Percentiles rank a stretch among this genome's conserved stretches.
phyloP scores from a whole-genome alignment of 2,329 filamentous ascomycete species.

The Pseudophaeomoniella oleicola region DNA sequence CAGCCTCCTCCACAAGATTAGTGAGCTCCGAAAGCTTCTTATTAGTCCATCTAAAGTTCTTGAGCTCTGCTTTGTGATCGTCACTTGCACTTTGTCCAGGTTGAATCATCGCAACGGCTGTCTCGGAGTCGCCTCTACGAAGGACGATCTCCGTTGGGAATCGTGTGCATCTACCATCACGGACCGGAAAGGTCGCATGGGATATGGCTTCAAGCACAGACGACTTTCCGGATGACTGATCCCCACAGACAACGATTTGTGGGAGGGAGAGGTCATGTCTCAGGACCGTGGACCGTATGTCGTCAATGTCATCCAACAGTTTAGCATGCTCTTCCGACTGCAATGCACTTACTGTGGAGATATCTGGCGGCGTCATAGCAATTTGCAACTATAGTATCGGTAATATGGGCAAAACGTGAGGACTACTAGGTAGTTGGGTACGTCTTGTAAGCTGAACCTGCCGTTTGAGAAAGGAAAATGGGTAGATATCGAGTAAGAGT shows the following conservation, averaged over 20 bases:
- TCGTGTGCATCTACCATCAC: conserved; percentile 41
- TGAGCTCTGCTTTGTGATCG: conserved; percentile 17
- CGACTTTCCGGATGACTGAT: conserved; percentile 49
- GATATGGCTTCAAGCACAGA: conserved; percentile 51
- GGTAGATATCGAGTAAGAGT: too few relatives aligned
- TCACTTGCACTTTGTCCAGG: conserved; percentile 11
- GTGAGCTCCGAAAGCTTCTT: conserved; percentile 26
- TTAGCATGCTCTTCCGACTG: conserved; percentile 29
- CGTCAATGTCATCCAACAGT: conserved; percentile 39
- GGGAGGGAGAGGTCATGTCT: conserved; percentile 34
- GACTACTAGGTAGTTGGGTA: too few relatives aligned
- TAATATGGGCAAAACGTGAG: background rate
- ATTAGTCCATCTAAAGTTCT: conserved; percentile 20
- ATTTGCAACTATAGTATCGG: background rate
- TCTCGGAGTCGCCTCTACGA: conserved; percentile 21
- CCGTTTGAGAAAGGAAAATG: too few relatives aligned
- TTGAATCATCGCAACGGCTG: conserved; percentile 31
- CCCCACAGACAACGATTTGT: conserved; percentile 44
- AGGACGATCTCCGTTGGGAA: conserved; percentile 48
- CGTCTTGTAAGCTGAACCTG: too few relatives aligned
- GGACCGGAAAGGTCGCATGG: conserved; percentile 42
- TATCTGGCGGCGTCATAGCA: background rate
- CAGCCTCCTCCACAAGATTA: conserved; percentile 37
- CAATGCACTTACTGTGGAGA: background rate
- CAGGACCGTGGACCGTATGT: conserved; percentile 34